Evolutionary conservation across 257 asterid species (phyloP), one percentile per base, ranked within the genome.

Genomic region (Vinca minor): DNA sequence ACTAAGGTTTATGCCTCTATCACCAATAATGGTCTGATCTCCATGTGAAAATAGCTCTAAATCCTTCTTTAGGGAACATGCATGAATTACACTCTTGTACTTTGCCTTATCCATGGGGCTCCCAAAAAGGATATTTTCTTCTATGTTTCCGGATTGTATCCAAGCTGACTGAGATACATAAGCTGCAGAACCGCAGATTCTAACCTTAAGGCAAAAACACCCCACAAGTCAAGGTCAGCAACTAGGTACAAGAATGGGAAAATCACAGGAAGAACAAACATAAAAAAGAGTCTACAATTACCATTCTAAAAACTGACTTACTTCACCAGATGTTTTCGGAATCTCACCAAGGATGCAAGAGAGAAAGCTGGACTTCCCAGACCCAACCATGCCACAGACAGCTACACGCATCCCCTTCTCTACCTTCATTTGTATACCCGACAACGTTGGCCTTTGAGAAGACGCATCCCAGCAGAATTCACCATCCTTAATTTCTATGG

Each of bases 21-120:
- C 98, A 70, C 98, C 98, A 71, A 92, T 92, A 74, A 92, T 89
- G 63, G 98, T 92, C 77, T 89, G 93, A 80, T 92, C 96, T 69
- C 96, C 96, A 76, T 92, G 98, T 35, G 96, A 92, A 64, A 92
- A 85, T 21, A 89, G 88, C 82, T 87, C 91, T 74, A 92, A 74
- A 76, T 92, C 98, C 81, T 78, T 89, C 84, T 89, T 89, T 66
- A 92, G 77, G 5, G 95, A 79, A 74, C 98, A 92, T 31, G 98
- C 98, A 73, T 89, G 87, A 70, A 92, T 80, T 44, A 87, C 98
- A 45, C 83, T 75, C 80, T 92, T 89, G 83, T 92, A 92, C 75
- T 79, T 89, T 28, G 83, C 91, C 74, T 85, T 89, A 79, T 92
- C 96, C 98, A 89, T 85, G n/a, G 94, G 95, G 73, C 86, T 85